Evolutionary conservation across 1,284 basidiomycete species (phyloP), one percentile per base, ranked within the genome.

Genomic region (Inonotus hispidus): DNA sequence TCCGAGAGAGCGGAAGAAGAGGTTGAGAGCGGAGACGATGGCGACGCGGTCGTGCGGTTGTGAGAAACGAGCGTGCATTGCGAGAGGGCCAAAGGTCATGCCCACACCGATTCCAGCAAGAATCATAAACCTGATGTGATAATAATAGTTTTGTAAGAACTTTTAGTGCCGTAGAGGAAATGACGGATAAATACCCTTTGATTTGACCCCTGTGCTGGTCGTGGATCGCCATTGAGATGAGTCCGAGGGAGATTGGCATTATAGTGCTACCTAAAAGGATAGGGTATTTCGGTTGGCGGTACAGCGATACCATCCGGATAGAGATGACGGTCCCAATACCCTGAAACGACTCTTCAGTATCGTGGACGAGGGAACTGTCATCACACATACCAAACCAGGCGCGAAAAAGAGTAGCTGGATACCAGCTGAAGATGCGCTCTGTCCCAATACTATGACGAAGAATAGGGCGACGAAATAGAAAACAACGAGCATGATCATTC

Each of bases 391-490:
- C 66, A 77, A 65, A 37, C 79, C 80, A 3, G 81, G 79, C 1
- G 78, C 72, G 60, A 82, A 80, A 66, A 75, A 82, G 11, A 81
- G 67, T 27, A 81, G 64, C 62, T 82, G 80, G 23, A 75, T 71
- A 43, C 80, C 80, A 16, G 77, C 72, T 29, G 72, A 65, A 14
- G 71, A 68, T 11, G 77, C 67, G 16, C 72, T 69, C 32, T 73
- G 64, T 1, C 75, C 77, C 35, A 68, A 69, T 10, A 79, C 80
- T 56, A 81, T 72, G 6, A 74, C 73, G 68, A 78, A 75, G 69
- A 80, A 81, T 55, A 82, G 78, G 0, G 81, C 74, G 50, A 82
- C 72, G 62, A 81, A 82, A 66, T 81, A 82, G 68, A 81, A 80
- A 71, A 79, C 76, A 56, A 78, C 79, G 61, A 82, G 72, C 74